phyloP scores from a whole-genome alignment of 768 basidiomycete species.

The Termitomyces sp. region DNA sequence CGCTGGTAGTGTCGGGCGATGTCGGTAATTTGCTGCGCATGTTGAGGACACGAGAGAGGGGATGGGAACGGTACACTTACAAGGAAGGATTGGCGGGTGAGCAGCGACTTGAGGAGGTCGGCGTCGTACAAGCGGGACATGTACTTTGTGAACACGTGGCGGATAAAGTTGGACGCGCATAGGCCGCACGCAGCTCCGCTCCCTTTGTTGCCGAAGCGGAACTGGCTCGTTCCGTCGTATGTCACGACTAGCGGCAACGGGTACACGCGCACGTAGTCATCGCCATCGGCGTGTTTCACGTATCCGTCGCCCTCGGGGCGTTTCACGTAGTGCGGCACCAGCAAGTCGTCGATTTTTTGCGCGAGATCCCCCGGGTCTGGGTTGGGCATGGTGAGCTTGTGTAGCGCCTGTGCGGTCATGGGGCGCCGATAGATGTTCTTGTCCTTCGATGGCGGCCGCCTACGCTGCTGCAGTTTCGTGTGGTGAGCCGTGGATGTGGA shows the following conservation, averaged over 20 bases:
- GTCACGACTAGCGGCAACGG: neutral
- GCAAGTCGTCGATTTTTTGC: too few species aligned
- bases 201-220: neutral
- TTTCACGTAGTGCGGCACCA: too few species aligned
- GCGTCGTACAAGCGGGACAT: too few species aligned
- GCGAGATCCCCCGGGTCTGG: too few species aligned
- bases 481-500: neutral
- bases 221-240: neutral
- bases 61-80: neutral
- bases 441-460: too few species aligned
- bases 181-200: neutral
- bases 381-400: too few species aligned
- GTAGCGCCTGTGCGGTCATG: too few species aligned
- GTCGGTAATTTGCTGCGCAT: neutral
- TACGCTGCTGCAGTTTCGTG: too few species aligned
- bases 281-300: too few species aligned
- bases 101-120: neutral
- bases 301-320: too few species aligned
- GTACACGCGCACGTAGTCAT: neutral
- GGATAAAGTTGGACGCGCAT: neutral
- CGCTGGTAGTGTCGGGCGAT: neutral
- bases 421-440: too few species aligned
- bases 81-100: neutral
- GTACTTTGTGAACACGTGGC: neutral
- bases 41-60: neutral